phyloP scores from a whole-genome alignment of 1,284 basidiomycete genomes.

The Sanghuangporus sanghuang region DNA sequence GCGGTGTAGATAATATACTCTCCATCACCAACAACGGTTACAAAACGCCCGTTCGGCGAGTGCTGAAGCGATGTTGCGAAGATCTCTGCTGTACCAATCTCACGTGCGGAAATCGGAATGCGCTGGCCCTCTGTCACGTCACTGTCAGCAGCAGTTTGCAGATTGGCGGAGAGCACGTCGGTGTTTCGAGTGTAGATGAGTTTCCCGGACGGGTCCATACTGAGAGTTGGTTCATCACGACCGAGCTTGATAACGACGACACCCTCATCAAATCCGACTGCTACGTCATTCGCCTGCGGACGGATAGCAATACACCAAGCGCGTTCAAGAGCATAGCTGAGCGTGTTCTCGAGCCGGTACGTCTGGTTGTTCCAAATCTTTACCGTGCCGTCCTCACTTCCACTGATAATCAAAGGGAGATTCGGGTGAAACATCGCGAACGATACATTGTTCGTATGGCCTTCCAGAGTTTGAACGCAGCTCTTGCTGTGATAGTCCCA shows the following conservation, averaged over 20 bases:
- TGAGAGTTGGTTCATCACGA: conserved; percentile 93
- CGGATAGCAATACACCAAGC: conserved; percentile 93
- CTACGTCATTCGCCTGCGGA: conserved; percentile 88
- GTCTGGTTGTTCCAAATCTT: conserved; percentile 99
- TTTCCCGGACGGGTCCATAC: conserved; percentile 95
- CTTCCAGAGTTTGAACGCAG: conserved; percentile 96
- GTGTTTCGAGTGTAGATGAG: conserved; percentile 93
- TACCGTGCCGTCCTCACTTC: conserved; percentile 95
- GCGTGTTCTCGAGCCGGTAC: conserved; percentile 93
- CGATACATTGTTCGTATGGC: conserved; percentile 98
- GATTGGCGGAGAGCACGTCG: conserved; percentile 86
- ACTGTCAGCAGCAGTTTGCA: conserved; percentile 61
- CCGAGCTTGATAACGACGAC: conserved; percentile 96
- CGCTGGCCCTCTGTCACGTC: conserved; percentile 74
- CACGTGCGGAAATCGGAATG: conserved; percentile 75
- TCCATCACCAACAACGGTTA: conserved; percentile 93
- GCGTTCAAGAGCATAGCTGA: conserved; percentile 93
- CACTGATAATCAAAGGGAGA: conserved; percentile 92
- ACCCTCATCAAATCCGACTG: conserved; percentile 96
- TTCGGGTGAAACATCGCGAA: conserved; percentile 98
- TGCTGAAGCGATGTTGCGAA: conserved; percentile 87
- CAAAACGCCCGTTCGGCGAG: conserved; percentile 95
- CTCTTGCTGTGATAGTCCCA: conserved; percentile 99
- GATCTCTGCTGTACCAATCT: conserved; percentile 94
- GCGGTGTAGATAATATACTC: conserved; percentile 99